phyloP scores from a whole-genome alignment of 495 filamentous ascomycete genomes.

The Aspergillus wentii region DNA sequence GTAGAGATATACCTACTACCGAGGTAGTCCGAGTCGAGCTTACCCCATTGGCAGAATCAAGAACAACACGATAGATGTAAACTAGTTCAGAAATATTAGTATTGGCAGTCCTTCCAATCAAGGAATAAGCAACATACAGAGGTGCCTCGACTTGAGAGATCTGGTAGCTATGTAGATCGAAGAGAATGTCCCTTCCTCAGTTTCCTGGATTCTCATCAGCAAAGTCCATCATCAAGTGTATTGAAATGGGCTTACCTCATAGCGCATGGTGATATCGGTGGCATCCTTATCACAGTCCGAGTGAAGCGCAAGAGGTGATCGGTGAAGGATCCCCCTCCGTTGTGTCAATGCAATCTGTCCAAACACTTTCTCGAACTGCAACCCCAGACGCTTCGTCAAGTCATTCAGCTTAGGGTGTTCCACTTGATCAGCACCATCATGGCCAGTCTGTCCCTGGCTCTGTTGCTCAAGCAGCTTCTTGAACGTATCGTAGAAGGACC shows the following conservation, averaged over 20 bases:
- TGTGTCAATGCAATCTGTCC: constrained; percentile 54
- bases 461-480: constrained; percentile 34
- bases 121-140: constrained; percentile 21
- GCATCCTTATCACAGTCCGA: constrained; percentile 33
- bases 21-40: constrained; percentile 44
- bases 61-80: constrained; percentile 42
- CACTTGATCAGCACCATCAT: constrained; percentile 18
- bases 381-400: constrained; percentile 42
- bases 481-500: constrained; percentile 45
- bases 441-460: constrained; percentile 19
- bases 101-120: background rate
- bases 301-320: constrained; percentile 41
- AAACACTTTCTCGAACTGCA: constrained; percentile 53
- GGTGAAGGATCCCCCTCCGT: constrained; percentile 51
- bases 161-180: constrained; percentile 34
- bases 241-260: constrained; percentile 20
- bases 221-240: background rate
- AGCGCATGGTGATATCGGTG: constrained; percentile 31
- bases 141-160: constrained; percentile 23
- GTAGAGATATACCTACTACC: constrained; percentile 34
- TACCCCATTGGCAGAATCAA: constrained; percentile 49
- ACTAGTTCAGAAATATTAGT: too few relatives aligned
- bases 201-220: constrained; percentile 12
- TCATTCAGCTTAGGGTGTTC: constrained; percentile 49
- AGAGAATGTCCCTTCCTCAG: constrained; percentile 19